Evolutionary conservation across 331 rosid species (phyloP).

Genomic region (Cucumis variabilis): DNA sequence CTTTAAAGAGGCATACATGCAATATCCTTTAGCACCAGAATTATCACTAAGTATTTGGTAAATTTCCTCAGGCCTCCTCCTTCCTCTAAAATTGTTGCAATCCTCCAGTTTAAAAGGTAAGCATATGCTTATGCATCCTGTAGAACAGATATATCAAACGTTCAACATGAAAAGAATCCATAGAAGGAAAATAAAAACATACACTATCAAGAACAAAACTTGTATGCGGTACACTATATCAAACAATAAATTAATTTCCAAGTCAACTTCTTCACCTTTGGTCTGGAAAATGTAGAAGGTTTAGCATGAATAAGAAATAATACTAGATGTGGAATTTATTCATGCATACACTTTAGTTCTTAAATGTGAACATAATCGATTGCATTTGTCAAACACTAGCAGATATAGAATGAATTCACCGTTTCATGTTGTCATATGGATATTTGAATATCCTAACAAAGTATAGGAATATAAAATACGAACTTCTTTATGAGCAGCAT

Average conservation of each 20-base stretch:
- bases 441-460: background rate
- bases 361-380: background rate
- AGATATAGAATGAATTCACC: background rate
- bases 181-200: background rate
- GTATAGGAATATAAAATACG: background rate
- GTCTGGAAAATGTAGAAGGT: background rate
- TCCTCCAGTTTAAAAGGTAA: constrained; percentile 86
- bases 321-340: background rate
- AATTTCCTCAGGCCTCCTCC: no score
- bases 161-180: constrained; percentile 11
- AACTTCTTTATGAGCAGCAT: background rate
- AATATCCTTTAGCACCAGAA: no score
- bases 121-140: constrained; percentile 99
- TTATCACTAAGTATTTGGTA: no score
- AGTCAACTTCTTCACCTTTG: background rate
- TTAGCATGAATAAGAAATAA: background rate
- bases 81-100: no score
- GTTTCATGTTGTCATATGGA: background rate
- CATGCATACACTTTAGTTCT: background rate
- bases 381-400: background rate
- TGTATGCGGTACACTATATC: background rate
- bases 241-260: background rate
- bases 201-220: background rate
- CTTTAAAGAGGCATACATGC: no score
- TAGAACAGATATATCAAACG: constrained; percentile 36